Evolutionary conservation across 768 basidiomycete species (phyloP).

Genomic region (Tylopilus sp.): DNA sequence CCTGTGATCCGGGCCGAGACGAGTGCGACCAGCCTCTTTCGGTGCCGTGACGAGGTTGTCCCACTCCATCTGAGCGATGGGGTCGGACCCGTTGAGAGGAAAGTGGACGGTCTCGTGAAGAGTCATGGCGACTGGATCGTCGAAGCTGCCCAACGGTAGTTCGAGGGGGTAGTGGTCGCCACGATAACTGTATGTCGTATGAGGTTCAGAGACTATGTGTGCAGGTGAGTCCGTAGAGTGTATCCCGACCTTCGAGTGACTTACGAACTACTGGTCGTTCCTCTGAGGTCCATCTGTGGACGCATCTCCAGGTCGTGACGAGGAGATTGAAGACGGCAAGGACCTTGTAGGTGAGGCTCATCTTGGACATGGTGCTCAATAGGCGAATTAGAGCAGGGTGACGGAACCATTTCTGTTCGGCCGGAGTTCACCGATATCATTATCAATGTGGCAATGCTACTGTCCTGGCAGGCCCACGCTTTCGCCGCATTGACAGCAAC

Average conservation of each 20-base stretch:
- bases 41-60: conserved; percentile 6
- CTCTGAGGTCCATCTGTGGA: conserved; percentile 1
- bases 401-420: not conserved
- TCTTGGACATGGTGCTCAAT: not conserved
- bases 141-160: not conserved
- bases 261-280: not conserved
- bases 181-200: conserved; percentile 5
- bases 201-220: not conserved
- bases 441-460: too few species aligned
- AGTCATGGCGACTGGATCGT: conserved; percentile 9
- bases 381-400: not conserved
- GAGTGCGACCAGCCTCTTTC: conserved; percentile 5
- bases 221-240: not conserved
- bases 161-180: conserved; percentile 10
- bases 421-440: too few species aligned
- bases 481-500: not conserved
- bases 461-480: not conserved
- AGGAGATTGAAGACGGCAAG: conserved; percentile 6
- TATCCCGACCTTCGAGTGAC: too few species aligned
- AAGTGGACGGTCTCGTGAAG: conserved; percentile 13
- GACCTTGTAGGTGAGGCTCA: not conserved
- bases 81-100: conserved; percentile 5
- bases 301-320: not conserved
- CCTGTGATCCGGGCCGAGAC: conserved; percentile 13
- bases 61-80: conserved; percentile 7